Percentiles rank a stretch among this genome's conserved stretches.
phyloP scores from a whole-genome alignment of 2,329 filamentous ascomycete genomes.

The Epichloe gansuensis region DNA sequence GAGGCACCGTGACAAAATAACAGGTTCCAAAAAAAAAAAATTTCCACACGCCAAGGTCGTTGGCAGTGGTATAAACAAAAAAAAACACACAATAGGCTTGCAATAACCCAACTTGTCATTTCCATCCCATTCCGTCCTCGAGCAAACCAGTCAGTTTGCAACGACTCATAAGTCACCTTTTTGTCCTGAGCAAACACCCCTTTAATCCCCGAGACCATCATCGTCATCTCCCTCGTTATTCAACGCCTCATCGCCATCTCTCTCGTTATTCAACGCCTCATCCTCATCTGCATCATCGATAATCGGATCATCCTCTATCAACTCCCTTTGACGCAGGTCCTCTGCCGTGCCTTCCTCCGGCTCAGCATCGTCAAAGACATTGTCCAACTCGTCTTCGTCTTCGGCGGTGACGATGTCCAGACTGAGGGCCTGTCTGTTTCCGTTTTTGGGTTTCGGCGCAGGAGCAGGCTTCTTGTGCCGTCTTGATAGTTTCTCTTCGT shows the following conservation, averaged over 20 bases:
- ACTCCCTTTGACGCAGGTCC: conserved; percentile 41
- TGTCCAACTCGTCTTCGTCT: conserved; percentile 23
- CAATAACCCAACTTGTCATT: background rate
- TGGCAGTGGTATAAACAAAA: background rate
- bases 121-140: background rate
- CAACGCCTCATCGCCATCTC: conserved; percentile 23
- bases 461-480: conserved; percentile 27
- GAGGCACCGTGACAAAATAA: too few relatives aligned
- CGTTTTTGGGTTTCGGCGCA: conserved; percentile 8
- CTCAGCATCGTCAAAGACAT: conserved; percentile 35
- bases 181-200: too few relatives aligned
- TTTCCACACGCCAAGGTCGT: too few relatives aligned
- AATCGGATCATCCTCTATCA: conserved; percentile 37
- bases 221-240: conserved; percentile 32
- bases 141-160: background rate
- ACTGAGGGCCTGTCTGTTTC: conserved; percentile 23
- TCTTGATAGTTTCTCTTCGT: conserved; percentile 47
- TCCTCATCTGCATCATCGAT: conserved; percentile 23
- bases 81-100: background rate
- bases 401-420: conserved; percentile 33
- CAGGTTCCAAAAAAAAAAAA: too few relatives aligned
- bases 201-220: conserved; percentile 31
- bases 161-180: too few relatives aligned
- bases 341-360: conserved; percentile 47
- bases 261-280: conserved; percentile 21